Base-by-base conservation (phyloP, 257 asterid genomes). In the Marsdenia floribunda region DNA sequence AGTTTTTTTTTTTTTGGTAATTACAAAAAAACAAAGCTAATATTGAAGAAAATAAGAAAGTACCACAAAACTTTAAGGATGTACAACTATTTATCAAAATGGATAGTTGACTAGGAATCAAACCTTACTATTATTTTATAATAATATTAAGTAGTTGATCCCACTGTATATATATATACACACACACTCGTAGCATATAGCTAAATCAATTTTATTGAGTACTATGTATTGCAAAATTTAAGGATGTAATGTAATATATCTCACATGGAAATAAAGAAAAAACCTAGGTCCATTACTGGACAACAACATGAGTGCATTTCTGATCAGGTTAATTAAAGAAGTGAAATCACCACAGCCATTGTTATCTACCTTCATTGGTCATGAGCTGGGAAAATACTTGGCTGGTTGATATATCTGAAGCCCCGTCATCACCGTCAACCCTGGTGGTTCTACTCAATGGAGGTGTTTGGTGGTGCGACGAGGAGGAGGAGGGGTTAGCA, bases 371-470 rank as follows among this genome's bases (percentile, higher is more conserved):
- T 69, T 92, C 91, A 55, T 69, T 84, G 16, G 84, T 88, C 72
- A 92, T 61, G 81, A 92, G 83, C 84, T 92, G 97, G 59, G 97
- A 92, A 85, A 92, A 92, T 37, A 92, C 97, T 14, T 86, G 78
- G 74, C 86, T 90, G 35, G 89, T 73, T 6, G 97, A 85, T 55
- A 90, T 82, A 64, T 87, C 90, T 29, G 90, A 88, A 74, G 57
- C 40, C 58, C 83, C 88, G 67, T 80, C 86, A 65, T 75, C 80
- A 40, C 71, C 85, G 12, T 68, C 78, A 6, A 22, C 35, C n/a
- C 67, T 74, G 18, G 18, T 74, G 18, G 21, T 54, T 24, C 71
- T 75, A 54, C 73, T 73, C 0, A 58, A n/a, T 16, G 82, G n/a
- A 10, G 80, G 80, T 12, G 77, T 71, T 33, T 72, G 78, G 4